Percentiles rank a stretch among this genome's conserved stretches.
These are phyloP conservation scores for Fusarium tricinctum DNA, from an alignment of 2,329 filamentous ascomycete species.

Conservation along the genomic window DNA sequence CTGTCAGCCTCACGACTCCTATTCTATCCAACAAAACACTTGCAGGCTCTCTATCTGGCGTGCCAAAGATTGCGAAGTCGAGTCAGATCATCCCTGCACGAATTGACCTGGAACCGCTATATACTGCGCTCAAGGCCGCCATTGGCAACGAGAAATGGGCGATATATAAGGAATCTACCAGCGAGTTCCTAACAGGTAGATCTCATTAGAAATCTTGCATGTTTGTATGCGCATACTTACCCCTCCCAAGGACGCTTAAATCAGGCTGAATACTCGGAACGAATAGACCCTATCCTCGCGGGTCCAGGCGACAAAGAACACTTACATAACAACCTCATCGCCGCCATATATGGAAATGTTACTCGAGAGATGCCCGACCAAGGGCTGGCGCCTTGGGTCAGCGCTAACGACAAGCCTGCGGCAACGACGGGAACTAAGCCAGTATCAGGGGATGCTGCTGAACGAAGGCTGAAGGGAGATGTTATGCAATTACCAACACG, in stretches of 20 bases:
- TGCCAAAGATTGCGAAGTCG: slow-evolving; percentile 68
- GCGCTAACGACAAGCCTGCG: slow-evolving; percentile 76
- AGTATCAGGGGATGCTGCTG: slow-evolving; percentile 74
- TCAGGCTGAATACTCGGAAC: slow-evolving; percentile 70
- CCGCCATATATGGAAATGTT: slow-evolving; percentile 77
- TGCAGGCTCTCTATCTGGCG: slow-evolving; percentile 64
- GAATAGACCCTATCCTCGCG: slow-evolving; percentile 71
- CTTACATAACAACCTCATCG: slow-evolving; percentile 76
- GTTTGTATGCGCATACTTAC: slow-evolving; percentile 48
- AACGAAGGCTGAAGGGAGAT: slow-evolving; percentile 75
- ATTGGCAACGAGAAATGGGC: slow-evolving; percentile 74
- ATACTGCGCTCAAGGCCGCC: slow-evolving; percentile 71
- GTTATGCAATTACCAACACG: slow-evolving; percentile 78
- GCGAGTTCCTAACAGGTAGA: slow-evolving; percentile 74
- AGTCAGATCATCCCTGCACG: slow-evolving; percentile 74
- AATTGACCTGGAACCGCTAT: slow-evolving; percentile 76
- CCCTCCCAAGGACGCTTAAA: slow-evolving; percentile 69
- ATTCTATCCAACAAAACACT: slow-evolving; percentile 71
- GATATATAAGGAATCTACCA: slow-evolving; percentile 73
- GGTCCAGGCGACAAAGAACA: slow-evolving; percentile 72
- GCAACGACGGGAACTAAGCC: slow-evolving; percentile 71
- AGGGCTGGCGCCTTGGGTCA: slow-evolving; percentile 78
- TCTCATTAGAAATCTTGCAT: slow-evolving; percentile 7
- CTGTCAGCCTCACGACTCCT: slow-evolving; percentile 70
- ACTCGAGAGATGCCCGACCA: slow-evolving; percentile 77